Evolutionary conservation across 192 early-diverging fungal species (phyloP), one percentile per base, ranked within the genome.

Genomic region (Linnemannia schmuckeri): DNA sequence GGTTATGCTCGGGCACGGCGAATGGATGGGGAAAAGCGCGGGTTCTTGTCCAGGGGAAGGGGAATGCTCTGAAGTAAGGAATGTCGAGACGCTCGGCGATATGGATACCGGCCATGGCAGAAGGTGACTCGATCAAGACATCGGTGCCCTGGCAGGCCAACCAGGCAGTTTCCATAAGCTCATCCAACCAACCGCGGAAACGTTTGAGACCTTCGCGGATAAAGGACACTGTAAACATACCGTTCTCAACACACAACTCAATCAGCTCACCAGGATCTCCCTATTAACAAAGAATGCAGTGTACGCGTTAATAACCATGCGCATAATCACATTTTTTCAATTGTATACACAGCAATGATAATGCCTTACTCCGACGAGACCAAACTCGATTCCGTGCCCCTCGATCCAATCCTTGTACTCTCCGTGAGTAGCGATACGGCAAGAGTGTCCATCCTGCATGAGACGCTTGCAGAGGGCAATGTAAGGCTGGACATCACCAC

Each of bases 11-110:
- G 8, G 91, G 90, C 0, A 93, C 90, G 4, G 92, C 93, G 57
- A 95, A 92, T 5, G 95, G 94, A 77, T 96, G 95, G 44, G 95
- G 94, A 78, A 93, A 96, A 13, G 89, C 86, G 37, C 90, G 80
- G n/a, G 95, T 96, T 15, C 93, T 85, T n/a, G 93, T 94, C 95
- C 94, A 95, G 6, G 94, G 94, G 93, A 96, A 94, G 12, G 94
- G 90, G 79, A 96, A 94, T 27, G 93, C 91, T 30, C 90, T 71
- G 83, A 94, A 94, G 75, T 93, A 94, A 47, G 95, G 93, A 42
- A 96, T 90, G 35, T 85, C 90, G 82, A 81, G 61, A 72, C 83
- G 88, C 84, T 96, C 94, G 0, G 94, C 94, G 78, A 94, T 90
- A 80, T 96, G 94, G 66, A 94, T 89, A 30, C 95, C 95, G 44